phyloP scores from a whole-genome alignment of 768 basidiomycete species.

The Serendipita indica region DNA sequence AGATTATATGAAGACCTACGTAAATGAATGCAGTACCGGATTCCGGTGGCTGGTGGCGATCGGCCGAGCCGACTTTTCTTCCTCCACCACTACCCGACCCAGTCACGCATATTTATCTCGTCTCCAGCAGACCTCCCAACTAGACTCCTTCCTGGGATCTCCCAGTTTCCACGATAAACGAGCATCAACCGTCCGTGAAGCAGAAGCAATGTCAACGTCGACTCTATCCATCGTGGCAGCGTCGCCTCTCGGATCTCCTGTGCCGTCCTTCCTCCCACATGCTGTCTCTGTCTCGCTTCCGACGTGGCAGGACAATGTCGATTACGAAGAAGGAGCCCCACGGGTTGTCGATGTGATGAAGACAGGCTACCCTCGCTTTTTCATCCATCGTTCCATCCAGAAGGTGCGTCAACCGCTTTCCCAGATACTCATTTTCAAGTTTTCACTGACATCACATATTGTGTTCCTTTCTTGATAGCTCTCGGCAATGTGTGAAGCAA shows the following conservation, averaged over 20 bases:
- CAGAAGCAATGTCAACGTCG: too few species aligned
- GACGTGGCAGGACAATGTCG: conserved; percentile 82
- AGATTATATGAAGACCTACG: too few species aligned
- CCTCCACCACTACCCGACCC: too few species aligned
- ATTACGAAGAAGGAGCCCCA: conserved; percentile 78
- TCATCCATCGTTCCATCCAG: conserved; percentile 71
- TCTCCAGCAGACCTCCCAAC: too few species aligned
- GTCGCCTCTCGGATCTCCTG: conserved; percentile 13
- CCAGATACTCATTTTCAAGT: conserved; percentile 2
- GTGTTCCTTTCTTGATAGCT: conserved; percentile 48
- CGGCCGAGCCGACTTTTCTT: too few species aligned
- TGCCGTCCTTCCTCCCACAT: conserved; percentile 38
- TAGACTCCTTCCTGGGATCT: too few species aligned
- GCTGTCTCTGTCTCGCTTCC: conserved; percentile 93
- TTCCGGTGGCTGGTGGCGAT: too few species aligned
- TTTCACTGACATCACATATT: background rate
- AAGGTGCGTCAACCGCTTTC: conserved; percentile 38
- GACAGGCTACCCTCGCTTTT: conserved; percentile 88
- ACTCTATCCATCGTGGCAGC: conserved; percentile 5
- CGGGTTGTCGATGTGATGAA: conserved; percentile 68
- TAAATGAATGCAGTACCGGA: too few species aligned
- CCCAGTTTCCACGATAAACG: too few species aligned
- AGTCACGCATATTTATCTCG: too few species aligned
- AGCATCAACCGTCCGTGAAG: too few species aligned
- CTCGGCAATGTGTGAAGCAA: conserved; percentile 56